Conservation (phyloP, 768 basidiomycete genomes). For the Boletus subcaerulescens region DNA sequence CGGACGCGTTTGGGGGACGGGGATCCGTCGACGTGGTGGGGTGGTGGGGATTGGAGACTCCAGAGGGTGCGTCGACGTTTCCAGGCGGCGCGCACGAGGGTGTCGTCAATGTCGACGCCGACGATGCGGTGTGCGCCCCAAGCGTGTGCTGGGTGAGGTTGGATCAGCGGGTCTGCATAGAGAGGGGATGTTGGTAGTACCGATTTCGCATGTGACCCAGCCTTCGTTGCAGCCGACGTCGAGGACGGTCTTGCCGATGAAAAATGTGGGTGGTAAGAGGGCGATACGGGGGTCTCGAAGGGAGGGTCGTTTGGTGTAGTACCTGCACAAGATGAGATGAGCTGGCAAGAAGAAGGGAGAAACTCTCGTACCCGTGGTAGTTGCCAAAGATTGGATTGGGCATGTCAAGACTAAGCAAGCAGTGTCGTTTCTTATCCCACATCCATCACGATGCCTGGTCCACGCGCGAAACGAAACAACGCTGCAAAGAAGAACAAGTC, state of each 20-base stretch:
- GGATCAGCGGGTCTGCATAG: neutral
- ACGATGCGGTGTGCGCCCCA: conserved; percentile 63
- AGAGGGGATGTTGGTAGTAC: conserved; percentile 22
- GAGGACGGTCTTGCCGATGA: conserved; percentile 58
- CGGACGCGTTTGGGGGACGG: conserved; percentile 11
- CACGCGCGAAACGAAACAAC: conserved; percentile 19
- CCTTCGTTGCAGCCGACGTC: conserved; percentile 91
- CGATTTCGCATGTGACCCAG: conserved; percentile 83
- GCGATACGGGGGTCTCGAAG: conserved; percentile 62
- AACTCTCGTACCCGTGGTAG: conserved; percentile 56
- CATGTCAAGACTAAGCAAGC: conserved; percentile 1
- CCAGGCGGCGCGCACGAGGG: conserved; percentile 75
- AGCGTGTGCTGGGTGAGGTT: conserved; percentile 50
- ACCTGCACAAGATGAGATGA: conserved; percentile 37
- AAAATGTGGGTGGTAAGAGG: conserved; percentile 52
- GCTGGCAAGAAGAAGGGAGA: neutral
- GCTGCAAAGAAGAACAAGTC: conserved; percentile 19
- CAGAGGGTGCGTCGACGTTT: conserved; percentile 64
- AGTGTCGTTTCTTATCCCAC: neutral
- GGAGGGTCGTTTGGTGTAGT: conserved; percentile 72
- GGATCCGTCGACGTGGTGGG: too few species aligned
- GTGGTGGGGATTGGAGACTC: conserved; percentile 51
- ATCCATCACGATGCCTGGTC: conserved; percentile 22
- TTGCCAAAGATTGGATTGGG: conserved; percentile 52
- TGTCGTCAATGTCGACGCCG: conserved; percentile 84